Base-by-base conservation (phyloP, 2,329 filamentous ascomycete species). In the Metarhizium guizhouense region DNA sequence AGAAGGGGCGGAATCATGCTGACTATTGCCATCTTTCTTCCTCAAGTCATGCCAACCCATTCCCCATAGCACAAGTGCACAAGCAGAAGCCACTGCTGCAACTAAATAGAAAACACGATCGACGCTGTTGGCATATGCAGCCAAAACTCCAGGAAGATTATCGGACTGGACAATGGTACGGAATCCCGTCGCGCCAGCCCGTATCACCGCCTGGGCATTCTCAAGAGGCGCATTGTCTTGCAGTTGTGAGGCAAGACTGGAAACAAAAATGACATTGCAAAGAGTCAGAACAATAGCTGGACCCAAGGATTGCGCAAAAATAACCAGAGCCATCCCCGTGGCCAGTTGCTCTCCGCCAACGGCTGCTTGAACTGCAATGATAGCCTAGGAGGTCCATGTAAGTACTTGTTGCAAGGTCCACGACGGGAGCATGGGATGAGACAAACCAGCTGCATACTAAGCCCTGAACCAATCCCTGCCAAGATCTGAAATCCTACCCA, bases 401-500 rank as follows among this genome's bases (percentile, higher is more conserved):
- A 25, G 25, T 25, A 25, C 25, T 25, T 25, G 25, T 25, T 25
- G 3, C 25, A 25, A 25, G 25, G 25, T 25, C 25, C 25, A 25
- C 25, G 25, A 25, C 25, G 25, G 34, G 36, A 42, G n/a, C 2
- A 30, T n/a, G 29, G 20, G 25, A 16, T 29, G 36, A 16, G 42
- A 30, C 47, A 20, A 29, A 47, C 36, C 48, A 53, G 54, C 13
- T 56, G 54, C 47, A 49, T 14, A 6, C 25, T 43, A 10, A 61
- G 58, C 20, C 59, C 55, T 6, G 60, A 59, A 10, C 47, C 50
- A 18, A 57, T 42, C 1, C 60, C 62, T 34, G 54, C 51, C 0
- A 64, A n/a, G n/a, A 61, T 34, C 16, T 63, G 61, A 47, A 57
- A 61, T 10, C 59, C 59, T n/a, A 62, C 54, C 58, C 61, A 64